Conservation (phyloP, 129 eudicot genomes). For the Deinandra increscens region DNA sequence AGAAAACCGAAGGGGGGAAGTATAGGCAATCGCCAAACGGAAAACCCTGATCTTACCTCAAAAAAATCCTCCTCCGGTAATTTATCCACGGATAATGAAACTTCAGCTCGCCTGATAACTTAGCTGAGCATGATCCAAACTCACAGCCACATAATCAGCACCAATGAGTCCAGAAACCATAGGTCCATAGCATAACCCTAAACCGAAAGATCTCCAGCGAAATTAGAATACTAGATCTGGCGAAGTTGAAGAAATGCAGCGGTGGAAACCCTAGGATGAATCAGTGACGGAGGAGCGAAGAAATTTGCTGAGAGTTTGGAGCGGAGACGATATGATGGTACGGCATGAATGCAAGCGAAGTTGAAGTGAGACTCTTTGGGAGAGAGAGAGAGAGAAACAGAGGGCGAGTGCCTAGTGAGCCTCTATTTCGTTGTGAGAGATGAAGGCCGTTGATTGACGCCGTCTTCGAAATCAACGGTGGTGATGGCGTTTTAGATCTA, state of each 20-base stretch:
- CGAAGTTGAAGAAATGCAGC: slow-evolving; percentile 20
- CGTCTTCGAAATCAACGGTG: slow-evolving; percentile 24
- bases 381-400: slow-evolving; percentile 6
- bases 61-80: slow-evolving; percentile 5
- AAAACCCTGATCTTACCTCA: slow-evolving; percentile 25
- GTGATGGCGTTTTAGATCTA: slow-evolving; percentile 5
- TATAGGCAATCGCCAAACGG: slow-evolving; percentile 5
- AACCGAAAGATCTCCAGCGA: background rate
- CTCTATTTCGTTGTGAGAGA: slow-evolving; percentile 4
- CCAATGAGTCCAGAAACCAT: slow-evolving; percentile 11
- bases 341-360: slow-evolving; percentile 26
- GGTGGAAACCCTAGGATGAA: slow-evolving; percentile 13
- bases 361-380: slow-evolving; percentile 24
- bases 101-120: background rate
- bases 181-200: slow-evolving; percentile 22
- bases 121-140: slow-evolving; percentile 8
- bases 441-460: slow-evolving; percentile 25
- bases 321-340: slow-evolving; percentile 23
- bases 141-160: slow-evolving; percentile 11
- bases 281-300: slow-evolving; percentile 17
- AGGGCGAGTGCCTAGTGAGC: background rate
- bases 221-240: slow-evolving; percentile 10
- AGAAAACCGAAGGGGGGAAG: background rate
- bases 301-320: background rate
- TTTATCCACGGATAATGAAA: background rate